Percentiles rank a stretch among this genome's conserved stretches.
phyloP scores from a whole-genome alignment of 495 filamentous ascomycete genomes.

The Aspergillus mulundensis region DNA sequence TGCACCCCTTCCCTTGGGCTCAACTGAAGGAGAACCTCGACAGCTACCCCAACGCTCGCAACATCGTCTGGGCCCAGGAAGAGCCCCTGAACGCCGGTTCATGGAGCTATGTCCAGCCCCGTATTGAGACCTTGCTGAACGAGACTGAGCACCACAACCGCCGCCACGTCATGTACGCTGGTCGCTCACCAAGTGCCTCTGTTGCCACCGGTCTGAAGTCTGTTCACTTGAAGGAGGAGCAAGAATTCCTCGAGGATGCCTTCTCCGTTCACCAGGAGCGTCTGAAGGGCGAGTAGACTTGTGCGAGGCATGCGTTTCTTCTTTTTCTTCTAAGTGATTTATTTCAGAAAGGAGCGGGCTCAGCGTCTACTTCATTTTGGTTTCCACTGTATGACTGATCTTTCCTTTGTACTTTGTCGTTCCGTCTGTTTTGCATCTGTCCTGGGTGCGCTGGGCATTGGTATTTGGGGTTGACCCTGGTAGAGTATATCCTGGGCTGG shows the following conservation, averaged over 20 bases:
- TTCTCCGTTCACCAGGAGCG: slow-evolving; percentile 58
- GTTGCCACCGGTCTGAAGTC: slow-evolving; percentile 92
- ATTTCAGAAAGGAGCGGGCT: slow-evolving; percentile 24
- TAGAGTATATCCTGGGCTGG: slow-evolving; percentile 15
- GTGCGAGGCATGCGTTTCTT: slow-evolving; percentile 15
- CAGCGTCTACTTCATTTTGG: slow-evolving; percentile 26
- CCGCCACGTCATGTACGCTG: slow-evolving; percentile 96
- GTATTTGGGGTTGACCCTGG: slow-evolving; percentile 15
- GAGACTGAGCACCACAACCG: slow-evolving; percentile 82
- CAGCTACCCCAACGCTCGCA: slow-evolving; percentile 91
- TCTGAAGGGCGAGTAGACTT: slow-evolving; percentile 51
- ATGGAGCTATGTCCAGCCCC: slow-evolving; percentile 92
- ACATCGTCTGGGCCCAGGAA: slow-evolving; percentile 94
- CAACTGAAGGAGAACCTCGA: slow-evolving; percentile 94
- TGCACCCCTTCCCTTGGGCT: slow-evolving; percentile 98
- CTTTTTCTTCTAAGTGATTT: slow-evolving; percentile 27
- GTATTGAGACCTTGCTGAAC: slow-evolving; percentile 94
- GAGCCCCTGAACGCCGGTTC: slow-evolving; percentile 95
- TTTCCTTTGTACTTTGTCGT: slow-evolving; percentile 23
- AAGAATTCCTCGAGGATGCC: slow-evolving; percentile 77
- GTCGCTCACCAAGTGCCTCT: slow-evolving; percentile 80
- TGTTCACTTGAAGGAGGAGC: slow-evolving; percentile 87
- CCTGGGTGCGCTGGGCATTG: slow-evolving; percentile 25
- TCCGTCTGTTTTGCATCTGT: slow-evolving; percentile 24
- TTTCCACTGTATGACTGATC: slow-evolving; percentile 30